Evolutionary conservation across 345 rosid genomes (phyloP).

Genomic region (Acer negundo): DNA sequence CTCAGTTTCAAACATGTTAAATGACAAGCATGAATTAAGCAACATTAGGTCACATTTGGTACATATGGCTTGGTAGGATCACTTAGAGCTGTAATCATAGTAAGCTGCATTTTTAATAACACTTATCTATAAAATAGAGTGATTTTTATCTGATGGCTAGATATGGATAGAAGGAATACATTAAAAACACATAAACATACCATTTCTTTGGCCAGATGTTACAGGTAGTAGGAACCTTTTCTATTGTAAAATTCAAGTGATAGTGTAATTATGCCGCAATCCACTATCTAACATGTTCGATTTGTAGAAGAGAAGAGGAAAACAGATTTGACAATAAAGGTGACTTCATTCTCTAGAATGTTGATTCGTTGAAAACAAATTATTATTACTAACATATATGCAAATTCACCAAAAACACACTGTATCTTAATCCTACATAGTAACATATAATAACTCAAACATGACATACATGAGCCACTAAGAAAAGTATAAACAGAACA

Average conservation of each 20-base stretch:
- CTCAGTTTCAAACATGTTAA: background rate
- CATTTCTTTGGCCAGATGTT: background rate
- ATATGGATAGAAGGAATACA: background rate
- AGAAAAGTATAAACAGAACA: background rate
- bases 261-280: background rate
- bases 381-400: background rate
- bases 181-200: background rate
- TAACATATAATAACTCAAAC: background rate
- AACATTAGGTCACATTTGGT: background rate
- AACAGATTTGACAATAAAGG: background rate
- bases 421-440: background rate
- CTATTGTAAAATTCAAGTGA: background rate
- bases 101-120: background rate
- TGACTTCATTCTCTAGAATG: background rate
- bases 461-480: background rate
- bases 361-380: background rate
- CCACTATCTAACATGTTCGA: background rate
- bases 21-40: background rate
- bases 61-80: background rate
- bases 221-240: background rate
- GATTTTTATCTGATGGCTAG: background rate
- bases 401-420: background rate
- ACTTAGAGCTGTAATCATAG: background rate
- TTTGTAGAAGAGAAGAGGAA: background rate
- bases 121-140: background rate